Evolutionary conservation across 2,329 filamentous ascomycete species (phyloP).

Genomic region (Coleophoma cylindrospora): DNA sequence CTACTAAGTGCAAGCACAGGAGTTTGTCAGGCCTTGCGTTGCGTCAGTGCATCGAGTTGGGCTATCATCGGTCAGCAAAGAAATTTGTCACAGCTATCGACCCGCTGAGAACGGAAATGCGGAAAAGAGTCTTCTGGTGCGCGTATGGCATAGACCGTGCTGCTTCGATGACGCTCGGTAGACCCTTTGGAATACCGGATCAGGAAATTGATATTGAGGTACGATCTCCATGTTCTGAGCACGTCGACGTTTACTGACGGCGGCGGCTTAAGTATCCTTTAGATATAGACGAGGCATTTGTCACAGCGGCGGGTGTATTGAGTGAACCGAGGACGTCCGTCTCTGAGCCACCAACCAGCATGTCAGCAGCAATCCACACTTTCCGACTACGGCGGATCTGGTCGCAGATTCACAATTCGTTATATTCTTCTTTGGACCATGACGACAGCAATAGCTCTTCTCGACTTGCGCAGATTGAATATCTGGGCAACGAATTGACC

Average conservation of each 20-base stretch:
- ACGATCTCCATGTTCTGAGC: neutral
- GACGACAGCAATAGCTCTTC: too few relatives aligned
- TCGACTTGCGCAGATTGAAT: neutral
- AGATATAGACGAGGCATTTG: neutral
- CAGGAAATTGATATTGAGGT: slow-evolving; percentile 22
- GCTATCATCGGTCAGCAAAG: slow-evolving; percentile 25
- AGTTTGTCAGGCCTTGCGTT: slow-evolving; percentile 28
- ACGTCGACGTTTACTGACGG: neutral
- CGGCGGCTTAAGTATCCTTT: neutral
- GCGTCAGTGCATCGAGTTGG: slow-evolving; percentile 27
- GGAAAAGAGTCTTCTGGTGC: slow-evolving; percentile 26
- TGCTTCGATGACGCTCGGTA: slow-evolving; percentile 24
- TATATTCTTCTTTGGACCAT: too few relatives aligned
- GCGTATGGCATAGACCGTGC: slow-evolving; percentile 28
- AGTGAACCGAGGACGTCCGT: neutral
- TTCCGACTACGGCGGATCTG: slow-evolving; percentile 1
- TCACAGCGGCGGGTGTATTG: neutral
- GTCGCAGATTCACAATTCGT: neutral
- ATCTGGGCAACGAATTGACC: neutral
- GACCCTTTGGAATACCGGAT: slow-evolving; percentile 22
- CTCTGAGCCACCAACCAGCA: slow-evolving; percentile 16
- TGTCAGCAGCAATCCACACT: slow-evolving; percentile 15
- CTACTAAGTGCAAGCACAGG: slow-evolving; percentile 9
- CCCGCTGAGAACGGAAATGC: slow-evolving; percentile 21
- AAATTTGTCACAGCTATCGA: slow-evolving; percentile 9